These are phyloP conservation scores for Paxillus involutus DNA, from an alignment of 768 basidiomycete species.

Conservation along the genomic window DNA sequence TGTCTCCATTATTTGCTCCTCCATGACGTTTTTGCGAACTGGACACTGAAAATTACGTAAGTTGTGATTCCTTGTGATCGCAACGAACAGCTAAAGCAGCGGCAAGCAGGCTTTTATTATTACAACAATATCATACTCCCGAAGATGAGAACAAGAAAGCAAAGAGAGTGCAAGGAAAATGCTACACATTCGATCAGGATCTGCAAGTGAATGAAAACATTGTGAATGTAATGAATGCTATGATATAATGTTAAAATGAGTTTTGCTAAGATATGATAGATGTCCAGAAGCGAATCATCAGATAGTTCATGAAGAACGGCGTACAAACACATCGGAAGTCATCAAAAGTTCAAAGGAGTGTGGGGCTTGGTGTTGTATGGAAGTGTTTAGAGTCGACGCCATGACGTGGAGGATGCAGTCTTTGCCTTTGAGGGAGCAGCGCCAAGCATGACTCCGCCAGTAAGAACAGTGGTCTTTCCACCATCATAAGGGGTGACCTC, in stretches of 20 bases:
- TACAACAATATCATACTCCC: slow-evolving; percentile 31
- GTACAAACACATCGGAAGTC: slow-evolving; percentile 19
- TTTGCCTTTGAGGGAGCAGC: slow-evolving; percentile 37
- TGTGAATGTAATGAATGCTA: slow-evolving; percentile 27
- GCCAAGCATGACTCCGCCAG: slow-evolving; percentile 87
- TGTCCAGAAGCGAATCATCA: slow-evolving; percentile 31
- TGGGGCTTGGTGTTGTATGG: slow-evolving; percentile 9
- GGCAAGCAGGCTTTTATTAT: slow-evolving; percentile 7
- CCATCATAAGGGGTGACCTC: slow-evolving; percentile 86
- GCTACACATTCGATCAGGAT: slow-evolving; percentile 30
- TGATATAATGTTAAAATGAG: slow-evolving; percentile 32
- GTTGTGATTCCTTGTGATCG: no score
- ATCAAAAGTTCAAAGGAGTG: slow-evolving; percentile 25
- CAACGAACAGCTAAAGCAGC: no score
- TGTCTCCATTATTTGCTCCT: no score
- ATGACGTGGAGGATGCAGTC: slow-evolving; percentile 40
- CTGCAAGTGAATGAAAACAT: slow-evolving; percentile 21
- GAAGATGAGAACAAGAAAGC: slow-evolving; percentile 23
- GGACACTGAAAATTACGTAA: no score
- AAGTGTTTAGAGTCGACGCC: slow-evolving; percentile 54
- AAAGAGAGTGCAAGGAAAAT: slow-evolving; percentile 19
- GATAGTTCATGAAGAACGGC: slow-evolving; percentile 21
- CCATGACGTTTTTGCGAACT: no score
- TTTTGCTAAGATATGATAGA: slow-evolving; percentile 29
- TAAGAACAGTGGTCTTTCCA: slow-evolving; percentile 85